phyloP scores from a whole-genome alignment of 2,329 filamentous ascomycete genomes.

The Botrytis elliptica region DNA sequence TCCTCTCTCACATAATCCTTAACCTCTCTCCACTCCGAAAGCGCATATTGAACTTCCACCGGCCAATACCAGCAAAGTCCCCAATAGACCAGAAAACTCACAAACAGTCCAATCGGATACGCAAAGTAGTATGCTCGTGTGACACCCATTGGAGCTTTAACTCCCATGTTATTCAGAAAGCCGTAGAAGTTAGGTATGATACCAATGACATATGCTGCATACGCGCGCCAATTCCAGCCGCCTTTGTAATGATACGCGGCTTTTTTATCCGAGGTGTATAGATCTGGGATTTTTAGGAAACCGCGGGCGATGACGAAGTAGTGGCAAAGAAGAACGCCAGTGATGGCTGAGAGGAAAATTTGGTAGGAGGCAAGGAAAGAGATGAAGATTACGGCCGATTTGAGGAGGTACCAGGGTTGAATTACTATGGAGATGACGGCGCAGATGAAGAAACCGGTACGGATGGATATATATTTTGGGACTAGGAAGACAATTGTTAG shows the following conservation, averaged over 20 bases:
- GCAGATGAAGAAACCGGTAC: slow-evolving; percentile 43
- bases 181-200: slow-evolving; percentile 45
- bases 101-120: slow-evolving; percentile 52
- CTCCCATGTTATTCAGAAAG: slow-evolving; percentile 45
- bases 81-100: slow-evolving; percentile 40
- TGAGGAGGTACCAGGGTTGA: slow-evolving; percentile 43
- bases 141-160: slow-evolving; percentile 39
- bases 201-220: slow-evolving; percentile 40
- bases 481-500: slow-evolving; percentile 18
- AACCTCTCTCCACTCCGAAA: slow-evolving; percentile 40
- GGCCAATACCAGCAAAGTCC: slow-evolving; percentile 27
- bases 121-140: slow-evolving; percentile 56
- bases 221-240: slow-evolving; percentile 42
- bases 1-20: slow-evolving; percentile 40
- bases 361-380: slow-evolving; percentile 46
- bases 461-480: slow-evolving; percentile 44
- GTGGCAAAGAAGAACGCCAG: slow-evolving; percentile 45
- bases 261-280: slow-evolving; percentile 38
- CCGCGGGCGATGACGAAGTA: slow-evolving; percentile 45
- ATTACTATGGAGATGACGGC: slow-evolving; percentile 41
- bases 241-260: slow-evolving; percentile 40
- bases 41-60: slow-evolving; percentile 25
- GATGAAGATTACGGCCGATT: slow-evolving; percentile 42
- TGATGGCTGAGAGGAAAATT: slow-evolving; percentile 45
- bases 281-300: slow-evolving; percentile 40